Conservation (phyloP, 2,329 filamentous ascomycete species). For the Arthrobotrys megalospora region DNA sequence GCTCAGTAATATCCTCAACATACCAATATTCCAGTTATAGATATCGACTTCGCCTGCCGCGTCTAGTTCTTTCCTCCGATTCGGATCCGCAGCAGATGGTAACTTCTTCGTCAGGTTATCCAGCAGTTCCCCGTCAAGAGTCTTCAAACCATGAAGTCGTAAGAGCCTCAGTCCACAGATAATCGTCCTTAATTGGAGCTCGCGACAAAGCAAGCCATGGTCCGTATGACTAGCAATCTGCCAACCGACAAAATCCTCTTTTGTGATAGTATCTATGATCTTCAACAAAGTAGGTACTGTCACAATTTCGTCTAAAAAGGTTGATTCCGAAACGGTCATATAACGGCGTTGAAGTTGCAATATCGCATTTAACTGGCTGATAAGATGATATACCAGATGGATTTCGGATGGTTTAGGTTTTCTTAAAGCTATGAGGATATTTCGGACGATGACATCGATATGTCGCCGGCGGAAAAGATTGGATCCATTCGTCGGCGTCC, state of each 20-base stretch:
- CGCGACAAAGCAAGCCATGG: conserved; percentile 52
- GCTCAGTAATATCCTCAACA: neutral
- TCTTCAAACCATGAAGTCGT: conserved; percentile 54
- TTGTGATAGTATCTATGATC: conserved; percentile 60
- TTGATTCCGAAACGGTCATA: conserved; percentile 61
- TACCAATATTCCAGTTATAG: conserved; percentile 61
- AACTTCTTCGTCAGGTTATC: conserved; percentile 57
- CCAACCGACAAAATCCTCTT: conserved; percentile 60
- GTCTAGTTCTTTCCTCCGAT: conserved; percentile 40
- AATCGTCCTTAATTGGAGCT: conserved; percentile 56
- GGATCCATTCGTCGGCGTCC: conserved; percentile 49
- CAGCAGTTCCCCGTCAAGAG: conserved; percentile 52
- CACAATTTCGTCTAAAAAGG: conserved; percentile 59
- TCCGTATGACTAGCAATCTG: conserved; percentile 57
- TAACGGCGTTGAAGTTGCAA: conserved; percentile 58
- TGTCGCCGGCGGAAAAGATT: conserved; percentile 60
- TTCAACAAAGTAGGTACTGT: conserved; percentile 56
- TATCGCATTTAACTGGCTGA: conserved; percentile 60
- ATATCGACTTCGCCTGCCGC: conserved; percentile 35
- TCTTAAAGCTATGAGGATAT: conserved; percentile 59
- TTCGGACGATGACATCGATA: conserved; percentile 61
- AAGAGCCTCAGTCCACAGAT: conserved; percentile 49
- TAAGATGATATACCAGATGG: conserved; percentile 59
- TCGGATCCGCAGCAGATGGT: conserved; percentile 56
- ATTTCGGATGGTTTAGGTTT: conserved; percentile 60